Evolutionary conservation across 306 rosid genomes (phyloP), one percentile per base, ranked within the genome.

Genomic region (Arachis hypogaea): DNA sequence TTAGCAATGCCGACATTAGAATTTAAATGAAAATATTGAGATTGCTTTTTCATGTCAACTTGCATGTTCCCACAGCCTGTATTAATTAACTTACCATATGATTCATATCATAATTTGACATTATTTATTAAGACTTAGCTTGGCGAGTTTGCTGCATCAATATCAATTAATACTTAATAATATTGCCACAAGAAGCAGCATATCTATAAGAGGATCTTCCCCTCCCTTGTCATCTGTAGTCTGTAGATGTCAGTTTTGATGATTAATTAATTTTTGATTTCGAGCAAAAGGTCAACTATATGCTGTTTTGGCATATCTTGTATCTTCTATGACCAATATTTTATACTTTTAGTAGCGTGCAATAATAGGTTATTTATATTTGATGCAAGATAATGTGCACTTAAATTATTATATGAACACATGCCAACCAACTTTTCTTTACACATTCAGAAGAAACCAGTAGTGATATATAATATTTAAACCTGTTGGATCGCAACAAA

Each of bases 1-100:
- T 22, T 22, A 22, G 22, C 22, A 22, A 22, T 22, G 22, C 22
- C 22, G 22, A 22, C 22, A 22, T 22, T 22, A 22, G 22, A 22
- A 22, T 22, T 22, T 22, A 22, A 16, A 56, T 18, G 5, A 56
- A 56, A 18, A n/a, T 14, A 3, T 8, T 69, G 38, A 42, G 62
- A 9, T 3, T n/a, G 22, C n/a, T 5, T 14, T 14, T 14, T 59
- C 11, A 63, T 42, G 71, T 63, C 54, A 70, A 71, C 64, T 55
- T 9, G 6, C 47, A 7, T 56, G 62, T 5, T 47, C 81, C 82
- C 77, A 61, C 81, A 28, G 73, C 14, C 63, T 71, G 77, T 58
- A 46, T 7, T 18, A 4, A 60, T 38, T 64, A 22, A 1, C 22
- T 22, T 22, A 22, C 22, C 22, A 22, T 22, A 22, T 22, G 22